Evolutionary conservation across 2,329 filamentous ascomycete genomes (phyloP).

Genomic region (Lachnellula arida): DNA sequence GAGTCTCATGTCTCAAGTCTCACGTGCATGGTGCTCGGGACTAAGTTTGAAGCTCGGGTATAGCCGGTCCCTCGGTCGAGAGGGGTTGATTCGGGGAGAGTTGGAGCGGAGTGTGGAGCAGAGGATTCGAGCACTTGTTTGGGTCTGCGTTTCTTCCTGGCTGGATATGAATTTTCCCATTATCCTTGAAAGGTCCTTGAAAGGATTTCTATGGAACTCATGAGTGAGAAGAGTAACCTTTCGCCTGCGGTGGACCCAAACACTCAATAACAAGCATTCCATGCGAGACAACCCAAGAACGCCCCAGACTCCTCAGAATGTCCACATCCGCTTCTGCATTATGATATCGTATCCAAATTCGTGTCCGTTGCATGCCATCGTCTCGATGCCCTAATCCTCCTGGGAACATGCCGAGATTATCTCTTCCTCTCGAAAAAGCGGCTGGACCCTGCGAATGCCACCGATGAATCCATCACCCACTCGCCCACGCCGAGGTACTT

Average conservation of each 20-base stretch:
- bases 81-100: not conserved
- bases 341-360: not conserved
- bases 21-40: not conserved
- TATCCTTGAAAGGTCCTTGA: no score
- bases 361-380: not conserved
- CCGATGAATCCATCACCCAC: slow-evolving; percentile 97
- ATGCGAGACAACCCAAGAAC: not conserved
- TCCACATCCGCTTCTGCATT: not conserved
- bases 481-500: slow-evolving; percentile 93
- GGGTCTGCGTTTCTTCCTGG: no score
- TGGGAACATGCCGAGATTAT: slow-evolving; percentile 35
- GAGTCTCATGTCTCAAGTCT: no score
- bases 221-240: not conserved
- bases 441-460: slow-evolving; percentile 83
- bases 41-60: not conserved
- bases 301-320: slow-evolving; percentile 4
- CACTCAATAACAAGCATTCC: not conserved
- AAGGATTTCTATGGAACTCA: no score
- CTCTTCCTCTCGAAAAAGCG: slow-evolving; percentile 88
- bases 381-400: not conserved
- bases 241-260: not conserved
- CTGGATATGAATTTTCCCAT: no score
- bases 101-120: not conserved
- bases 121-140: not conserved
- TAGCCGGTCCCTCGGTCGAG: not conserved